Conservation (phyloP, 2,329 filamentous ascomycete species). For the Cladosporium sp. region DNA sequence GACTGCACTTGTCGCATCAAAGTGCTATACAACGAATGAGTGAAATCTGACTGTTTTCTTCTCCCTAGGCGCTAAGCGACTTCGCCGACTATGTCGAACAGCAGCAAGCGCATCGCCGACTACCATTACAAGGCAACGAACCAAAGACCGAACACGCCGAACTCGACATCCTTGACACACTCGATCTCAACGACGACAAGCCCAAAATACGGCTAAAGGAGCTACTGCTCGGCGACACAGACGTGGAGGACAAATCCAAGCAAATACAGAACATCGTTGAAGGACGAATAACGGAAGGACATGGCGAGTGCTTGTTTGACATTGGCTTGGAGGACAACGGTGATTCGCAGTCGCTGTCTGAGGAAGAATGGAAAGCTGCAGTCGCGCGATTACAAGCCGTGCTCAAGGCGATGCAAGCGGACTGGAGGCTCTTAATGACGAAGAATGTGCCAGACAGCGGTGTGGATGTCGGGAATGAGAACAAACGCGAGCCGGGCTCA, state of each 20-base stretch:
- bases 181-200: conserved; percentile 67
- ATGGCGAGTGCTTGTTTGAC: conserved; percentile 87
- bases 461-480: conserved; percentile 61
- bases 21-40: not conserved
- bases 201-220: conserved; percentile 68
- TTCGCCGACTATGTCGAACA: conserved; percentile 97
- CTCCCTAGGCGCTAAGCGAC: conserved; percentile 75
- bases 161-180: conserved; percentile 80
- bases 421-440: conserved; percentile 81
- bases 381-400: conserved; percentile 62
- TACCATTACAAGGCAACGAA: conserved; percentile 26
- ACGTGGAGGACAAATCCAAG: conserved; percentile 50
- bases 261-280: conserved; percentile 64
- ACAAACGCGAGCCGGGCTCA: conserved; percentile 66
- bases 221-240: conserved; percentile 60
- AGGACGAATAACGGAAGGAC: conserved; percentile 71
- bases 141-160: conserved; percentile 75
- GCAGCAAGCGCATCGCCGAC: conserved; percentile 69
- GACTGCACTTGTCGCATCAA: conserved; percentile 22
- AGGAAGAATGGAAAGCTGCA: conserved; percentile 71
- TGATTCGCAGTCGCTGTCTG: conserved; percentile 73
- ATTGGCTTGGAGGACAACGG: conserved; percentile 87
- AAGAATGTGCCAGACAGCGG: conserved; percentile 74
- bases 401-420: conserved; percentile 62
- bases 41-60: not conserved